Base-by-base conservation (phyloP, 768 basidiomycete genomes). In the Phanerochaete carnosa region DNA sequence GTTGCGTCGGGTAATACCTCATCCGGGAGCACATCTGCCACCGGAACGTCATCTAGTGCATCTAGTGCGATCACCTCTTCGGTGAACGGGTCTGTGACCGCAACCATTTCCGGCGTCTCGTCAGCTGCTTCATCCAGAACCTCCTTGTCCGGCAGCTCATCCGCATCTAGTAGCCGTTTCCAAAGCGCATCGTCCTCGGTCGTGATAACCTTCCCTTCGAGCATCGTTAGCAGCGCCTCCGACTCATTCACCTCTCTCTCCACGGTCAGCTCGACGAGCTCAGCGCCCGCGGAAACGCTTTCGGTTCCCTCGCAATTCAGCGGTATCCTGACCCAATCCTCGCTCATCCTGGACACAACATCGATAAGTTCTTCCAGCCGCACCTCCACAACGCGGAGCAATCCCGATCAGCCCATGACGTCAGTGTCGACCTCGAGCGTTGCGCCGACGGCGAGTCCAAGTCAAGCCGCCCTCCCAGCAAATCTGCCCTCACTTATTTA, bases 401-500 rank as follows among this genome's bases (percentile, higher is more conserved):
- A 79, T 64, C 78, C 82, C 22, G 82, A 83, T 57, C 45, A 63
- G 57, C 45, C 69, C 1, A 71, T 79, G 1, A 73, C 76, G 11
- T 1, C 68, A 28, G 64, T 74, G 1, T 33, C 75, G 8, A 9
- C 37, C 7, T 62, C 67, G 15, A 64, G 30, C 25, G 64, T 61
- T 8, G 55, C 67, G 5, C n/a, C 65, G 12, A 55, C 67, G 2
- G 66, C 75, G 2, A 65, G 69, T 22, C 71, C 76, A 5, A 57
- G 72, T 1, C 54, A 61, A 2, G 64, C 69, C 12, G 62, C 83
- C 0, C 75, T 92, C 13, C 90, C 91, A 0, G 72, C 78, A 0
- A 80, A 79, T 55, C 73, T 91, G 12, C 88, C 92, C n/a, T 72
- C 65, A 15, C 75, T 80, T 60, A 90, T 93, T 56, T 84, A 76